phyloP scores from a whole-genome alignment of 805 yeast genomes.

The Metschnikowia baotianmanensis region DNA sequence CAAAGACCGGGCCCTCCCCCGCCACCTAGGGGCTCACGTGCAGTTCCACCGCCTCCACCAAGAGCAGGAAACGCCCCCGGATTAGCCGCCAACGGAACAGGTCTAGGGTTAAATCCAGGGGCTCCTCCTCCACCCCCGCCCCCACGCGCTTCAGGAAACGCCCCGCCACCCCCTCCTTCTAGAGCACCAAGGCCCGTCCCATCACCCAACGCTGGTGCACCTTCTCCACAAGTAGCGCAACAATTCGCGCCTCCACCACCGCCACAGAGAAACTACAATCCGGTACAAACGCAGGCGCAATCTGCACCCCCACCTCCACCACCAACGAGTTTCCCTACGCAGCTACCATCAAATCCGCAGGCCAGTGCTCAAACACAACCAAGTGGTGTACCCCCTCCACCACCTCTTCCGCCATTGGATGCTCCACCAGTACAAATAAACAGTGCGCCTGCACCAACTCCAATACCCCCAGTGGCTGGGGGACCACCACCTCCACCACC shows the following conservation, averaged over 20 bases:
- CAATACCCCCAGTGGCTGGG: slow-evolving; percentile 9
- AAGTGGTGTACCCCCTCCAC: slow-evolving; percentile 16
- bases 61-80: background rate
- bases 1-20: slow-evolving; percentile 21
- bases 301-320: slow-evolving; percentile 21
- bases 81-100: no score
- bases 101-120: slow-evolving; percentile 3
- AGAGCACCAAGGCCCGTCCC: slow-evolving; percentile 22
- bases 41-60: slow-evolving; percentile 19
- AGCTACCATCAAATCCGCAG: slow-evolving; percentile 20
- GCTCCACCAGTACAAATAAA: no score
- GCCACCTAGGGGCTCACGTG: slow-evolving; percentile 24
- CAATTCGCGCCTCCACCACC: slow-evolving; percentile 11
- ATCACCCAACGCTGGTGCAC: slow-evolving; percentile 18
- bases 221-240: slow-evolving; percentile 3
- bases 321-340: slow-evolving; percentile 22
- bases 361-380: slow-evolving; percentile 12
- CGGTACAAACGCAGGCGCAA: slow-evolving; percentile 21
- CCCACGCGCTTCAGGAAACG: slow-evolving; percentile 19
- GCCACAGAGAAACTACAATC: slow-evolving; percentile 23
- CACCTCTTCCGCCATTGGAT: slow-evolving; percentile 19
- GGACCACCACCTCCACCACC: slow-evolving; percentile 19
- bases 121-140: slow-evolving; percentile 12
- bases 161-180: slow-evolving; percentile 35
- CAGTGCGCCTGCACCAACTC: slow-evolving; percentile 33